Evolutionary conservation across 805 yeast species (phyloP).

Genomic region (Zygosaccharomyces bisporus): DNA sequence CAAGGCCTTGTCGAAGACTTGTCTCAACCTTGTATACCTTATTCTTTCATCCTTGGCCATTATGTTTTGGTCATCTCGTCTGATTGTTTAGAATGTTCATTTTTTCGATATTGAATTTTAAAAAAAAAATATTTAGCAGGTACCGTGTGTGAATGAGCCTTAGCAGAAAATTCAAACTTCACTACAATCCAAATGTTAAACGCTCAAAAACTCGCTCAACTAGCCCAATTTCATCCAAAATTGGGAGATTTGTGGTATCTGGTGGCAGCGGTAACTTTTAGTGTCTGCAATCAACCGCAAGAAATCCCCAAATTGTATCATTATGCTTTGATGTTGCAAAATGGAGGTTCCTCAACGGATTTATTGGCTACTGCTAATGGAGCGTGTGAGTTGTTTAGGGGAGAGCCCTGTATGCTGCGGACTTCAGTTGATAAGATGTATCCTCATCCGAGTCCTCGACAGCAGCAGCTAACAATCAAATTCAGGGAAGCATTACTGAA

Average conservation of each 20-base stretch:
- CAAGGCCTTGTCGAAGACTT: conserved; percentile 52
- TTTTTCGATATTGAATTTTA: not conserved
- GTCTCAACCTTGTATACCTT: conserved; percentile 47
- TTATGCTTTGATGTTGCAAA: conserved; percentile 48
- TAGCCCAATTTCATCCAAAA: conserved; percentile 43
- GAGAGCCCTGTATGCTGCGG: conserved; percentile 9
- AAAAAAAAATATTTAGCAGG: not conserved
- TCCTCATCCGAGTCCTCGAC: conserved; percentile 20
- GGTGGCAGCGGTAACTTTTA: conserved; percentile 74
- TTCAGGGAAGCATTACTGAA: conserved; percentile 76
- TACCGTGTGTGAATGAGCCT: not conserved
- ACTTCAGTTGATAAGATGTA: conserved; percentile 22
- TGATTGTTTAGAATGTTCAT: not conserved
- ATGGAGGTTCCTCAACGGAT: conserved; percentile 15
- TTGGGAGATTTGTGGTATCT: conserved; percentile 66
- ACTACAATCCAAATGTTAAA: conserved; percentile 25
- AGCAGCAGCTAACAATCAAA: conserved; percentile 43
- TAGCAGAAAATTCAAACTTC: not conserved
- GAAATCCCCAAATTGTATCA: conserved; percentile 75
- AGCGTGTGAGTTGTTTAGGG: conserved; percentile 21
- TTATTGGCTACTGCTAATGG: conserved; percentile 22
- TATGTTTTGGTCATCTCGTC: not conserved
- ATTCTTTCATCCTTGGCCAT: conserved; percentile 29
- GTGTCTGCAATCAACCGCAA: conserved; percentile 77
- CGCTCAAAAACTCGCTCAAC: conserved; percentile 28